phyloP scores from a whole-genome alignment of 257 asterid genomes.

The Solanum clarkiae region DNA sequence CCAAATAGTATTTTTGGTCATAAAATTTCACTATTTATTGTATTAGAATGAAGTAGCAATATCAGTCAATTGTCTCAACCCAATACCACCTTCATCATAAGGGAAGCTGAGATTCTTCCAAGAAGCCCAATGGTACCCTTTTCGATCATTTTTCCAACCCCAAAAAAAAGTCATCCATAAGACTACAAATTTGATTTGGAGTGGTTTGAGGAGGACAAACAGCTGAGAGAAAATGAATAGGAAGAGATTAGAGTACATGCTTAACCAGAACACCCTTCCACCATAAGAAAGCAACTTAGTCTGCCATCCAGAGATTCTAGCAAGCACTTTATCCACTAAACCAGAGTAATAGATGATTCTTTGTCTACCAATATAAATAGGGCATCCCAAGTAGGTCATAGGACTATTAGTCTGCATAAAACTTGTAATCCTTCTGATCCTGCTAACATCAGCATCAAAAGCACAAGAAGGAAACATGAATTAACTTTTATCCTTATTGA shows the following conservation, averaged over 20 bases:
- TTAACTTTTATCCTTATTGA: too few relatives aligned
- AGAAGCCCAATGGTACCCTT: not conserved
- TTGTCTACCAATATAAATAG: too few relatives aligned
- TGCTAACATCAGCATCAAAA: rapidly evolving
- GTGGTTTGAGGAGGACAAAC: too few relatives aligned
- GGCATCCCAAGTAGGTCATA: too few relatives aligned
- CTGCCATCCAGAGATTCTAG: rapidly evolving
- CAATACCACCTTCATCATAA: not conserved
- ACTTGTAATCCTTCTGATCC: rapidly evolving
- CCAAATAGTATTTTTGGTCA: rapidly evolving
- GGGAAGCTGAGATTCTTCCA: not conserved
- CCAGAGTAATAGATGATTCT: too few relatives aligned
- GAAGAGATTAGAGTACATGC: too few relatives aligned
- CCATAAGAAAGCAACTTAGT: rapidly evolving
- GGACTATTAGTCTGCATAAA: rapidly evolving
- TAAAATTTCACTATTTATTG: not conserved
- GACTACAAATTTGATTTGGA: rapidly evolving
- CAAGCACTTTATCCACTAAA: rapidly evolving
- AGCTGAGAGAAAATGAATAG: too few relatives aligned
- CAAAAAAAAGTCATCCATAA: not conserved
- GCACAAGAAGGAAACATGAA: too few relatives aligned
- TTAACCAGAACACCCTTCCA: too few relatives aligned
- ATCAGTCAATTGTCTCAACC: rapidly evolving
- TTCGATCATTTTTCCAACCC: not conserved
- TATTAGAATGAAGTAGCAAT: not conserved